Conservation (phyloP, 2,329 filamentous ascomycete species). For the Aspergillus bombycis region DNA sequence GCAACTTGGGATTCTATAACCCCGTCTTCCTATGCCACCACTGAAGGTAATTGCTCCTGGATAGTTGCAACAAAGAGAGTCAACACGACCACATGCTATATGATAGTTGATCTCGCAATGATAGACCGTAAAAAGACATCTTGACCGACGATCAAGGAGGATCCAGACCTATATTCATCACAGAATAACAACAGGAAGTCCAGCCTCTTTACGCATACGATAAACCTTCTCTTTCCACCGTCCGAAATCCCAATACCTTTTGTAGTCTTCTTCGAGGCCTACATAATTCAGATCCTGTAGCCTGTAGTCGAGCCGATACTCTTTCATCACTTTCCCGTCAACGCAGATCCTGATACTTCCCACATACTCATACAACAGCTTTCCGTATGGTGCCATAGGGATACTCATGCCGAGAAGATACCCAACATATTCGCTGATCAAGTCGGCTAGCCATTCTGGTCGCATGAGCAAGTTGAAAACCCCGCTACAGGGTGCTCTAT, state of each 20-base stretch:
- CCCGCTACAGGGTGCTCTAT: neutral
- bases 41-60: too few relatives aligned
- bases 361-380: neutral
- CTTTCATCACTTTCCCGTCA: neutral
- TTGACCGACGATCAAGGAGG: neutral
- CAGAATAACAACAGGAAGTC: neutral
- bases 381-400: neutral
- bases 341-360: neutral
- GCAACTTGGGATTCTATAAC: too few relatives aligned
- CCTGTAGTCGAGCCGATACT: neutral
- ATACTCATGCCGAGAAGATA: neutral
- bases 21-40: too few relatives aligned
- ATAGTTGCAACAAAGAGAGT: too few relatives aligned
- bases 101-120: neutral
- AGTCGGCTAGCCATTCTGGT: neutral
- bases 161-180: neutral
- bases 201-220: neutral
- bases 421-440: slow-evolving; percentile 4
- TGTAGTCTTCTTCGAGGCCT: neutral
- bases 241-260: neutral
- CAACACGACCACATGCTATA: neutral
- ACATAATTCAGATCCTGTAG: neutral
- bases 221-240: neutral
- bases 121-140: neutral
- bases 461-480: slow-evolving; percentile 1